Evolutionary conservation across 768 basidiomycete genomes (phyloP).

Genomic region (Leccinum subgranulosum): DNA sequence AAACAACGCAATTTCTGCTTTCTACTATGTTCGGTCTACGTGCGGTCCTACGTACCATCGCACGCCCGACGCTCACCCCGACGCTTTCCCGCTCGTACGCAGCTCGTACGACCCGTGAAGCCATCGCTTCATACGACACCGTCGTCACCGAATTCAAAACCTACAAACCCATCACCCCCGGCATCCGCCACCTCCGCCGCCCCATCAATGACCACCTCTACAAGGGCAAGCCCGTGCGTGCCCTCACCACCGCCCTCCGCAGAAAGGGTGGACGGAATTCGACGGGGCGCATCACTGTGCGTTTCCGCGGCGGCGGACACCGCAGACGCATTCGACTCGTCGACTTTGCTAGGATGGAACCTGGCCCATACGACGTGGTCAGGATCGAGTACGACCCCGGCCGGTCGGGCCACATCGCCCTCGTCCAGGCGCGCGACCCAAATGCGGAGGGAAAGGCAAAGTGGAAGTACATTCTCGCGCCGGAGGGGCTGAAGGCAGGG

Average conservation of each 20-base stretch:
- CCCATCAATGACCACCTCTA: slow-evolving; percentile 81
- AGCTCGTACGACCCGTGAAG: slow-evolving; percentile 28
- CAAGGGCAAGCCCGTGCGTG: slow-evolving; percentile 78
- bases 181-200: slow-evolving; percentile 82
- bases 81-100: slow-evolving; percentile 33
- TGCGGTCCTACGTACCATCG: slow-evolving; percentile 14
- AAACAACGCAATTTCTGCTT: slow-evolving; percentile 23
- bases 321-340: slow-evolving; percentile 78
- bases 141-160: slow-evolving; percentile 72
- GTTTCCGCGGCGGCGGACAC: slow-evolving; percentile 91
- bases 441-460: slow-evolving; percentile 48
- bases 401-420: slow-evolving; percentile 90
- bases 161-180: slow-evolving; percentile 85
- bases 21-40: slow-evolving; percentile 20
- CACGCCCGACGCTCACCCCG: slow-evolving; percentile 2
- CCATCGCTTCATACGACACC: slow-evolving; percentile 33
- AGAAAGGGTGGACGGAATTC: slow-evolving; percentile 85
- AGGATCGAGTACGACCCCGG: slow-evolving; percentile 97
- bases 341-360: slow-evolving; percentile 78
- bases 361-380: slow-evolving; percentile 84
- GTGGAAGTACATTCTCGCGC: slow-evolving; percentile 92
- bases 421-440: slow-evolving; percentile 64
- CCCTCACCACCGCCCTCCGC: slow-evolving; percentile 77
- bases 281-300: slow-evolving; percentile 81
- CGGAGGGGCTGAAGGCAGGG: slow-evolving; percentile 85